Evolutionary conservation across 805 yeast genomes (phyloP).

Genomic region (Kodamaea kaohsiungensis): DNA sequence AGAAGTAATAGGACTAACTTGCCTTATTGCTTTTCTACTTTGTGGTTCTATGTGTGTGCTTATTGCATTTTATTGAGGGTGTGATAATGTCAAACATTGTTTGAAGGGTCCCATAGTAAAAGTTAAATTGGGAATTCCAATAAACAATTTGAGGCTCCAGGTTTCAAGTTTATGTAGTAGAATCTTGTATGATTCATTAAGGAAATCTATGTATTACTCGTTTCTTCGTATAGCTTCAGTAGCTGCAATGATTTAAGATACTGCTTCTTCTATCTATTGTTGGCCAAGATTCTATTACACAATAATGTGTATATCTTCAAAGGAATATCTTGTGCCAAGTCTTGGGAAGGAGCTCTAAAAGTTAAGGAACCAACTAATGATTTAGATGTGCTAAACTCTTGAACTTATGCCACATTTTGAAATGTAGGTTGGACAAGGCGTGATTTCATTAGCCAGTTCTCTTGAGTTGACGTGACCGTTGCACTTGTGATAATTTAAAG

Average conservation of each 20-base stretch:
- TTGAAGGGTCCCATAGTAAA: neutral
- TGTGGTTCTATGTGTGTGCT: neutral
- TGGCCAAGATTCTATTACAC: neutral
- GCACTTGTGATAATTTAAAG: neutral
- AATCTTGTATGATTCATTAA: too few species aligned
- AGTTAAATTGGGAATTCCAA: too few species aligned
- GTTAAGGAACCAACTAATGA: neutral
- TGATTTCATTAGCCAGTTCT: neutral
- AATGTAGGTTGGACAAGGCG: neutral
- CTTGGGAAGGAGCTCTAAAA: neutral
- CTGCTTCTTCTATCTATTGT: neutral
- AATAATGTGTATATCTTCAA: neutral
- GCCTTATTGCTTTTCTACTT: neutral
- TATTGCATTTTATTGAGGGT: neutral
- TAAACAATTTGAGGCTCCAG: too few species aligned
- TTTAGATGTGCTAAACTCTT: neutral
- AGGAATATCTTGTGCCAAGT: neutral
- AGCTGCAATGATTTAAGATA: too few species aligned
- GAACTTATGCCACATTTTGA: neutral
- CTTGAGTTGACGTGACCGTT: neutral
- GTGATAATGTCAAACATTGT: neutral
- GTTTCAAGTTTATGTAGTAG: too few species aligned
- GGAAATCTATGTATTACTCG: too few species aligned
- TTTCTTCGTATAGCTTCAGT: too few species aligned
- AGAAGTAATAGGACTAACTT: neutral